phyloP scores from a whole-genome alignment of 139 green algal species.

The Chlorella sp. region DNA sequence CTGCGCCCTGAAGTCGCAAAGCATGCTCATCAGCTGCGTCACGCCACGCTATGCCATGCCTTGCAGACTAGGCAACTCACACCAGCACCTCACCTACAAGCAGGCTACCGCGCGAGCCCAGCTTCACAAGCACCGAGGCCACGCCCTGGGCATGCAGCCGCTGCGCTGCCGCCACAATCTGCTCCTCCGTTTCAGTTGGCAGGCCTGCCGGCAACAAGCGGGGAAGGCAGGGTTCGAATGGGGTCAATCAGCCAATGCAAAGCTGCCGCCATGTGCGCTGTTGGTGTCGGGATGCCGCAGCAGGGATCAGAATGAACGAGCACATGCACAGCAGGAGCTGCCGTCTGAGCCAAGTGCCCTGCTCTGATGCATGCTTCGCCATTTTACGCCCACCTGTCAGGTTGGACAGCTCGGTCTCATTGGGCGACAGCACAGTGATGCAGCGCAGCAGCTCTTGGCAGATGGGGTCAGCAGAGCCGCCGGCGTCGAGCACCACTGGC shows the following conservation, averaged over 20 bases:
- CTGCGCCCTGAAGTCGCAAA: no score
- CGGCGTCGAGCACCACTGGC: slow-evolving; percentile 16
- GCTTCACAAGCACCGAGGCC: slow-evolving; percentile 20
- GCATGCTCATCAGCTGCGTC: neutral
- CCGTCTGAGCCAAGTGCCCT: no score
- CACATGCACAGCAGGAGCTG: no score
- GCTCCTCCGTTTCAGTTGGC: slow-evolving; percentile 18
- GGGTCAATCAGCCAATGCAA: no score
- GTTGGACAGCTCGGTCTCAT: slow-evolving; percentile 22
- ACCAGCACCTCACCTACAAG: neutral
- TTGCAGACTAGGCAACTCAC: no score
- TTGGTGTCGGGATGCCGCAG: no score
- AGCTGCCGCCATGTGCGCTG: no score
- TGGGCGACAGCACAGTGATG: slow-evolving; percentile 11
- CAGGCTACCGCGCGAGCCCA: slow-evolving; percentile 24
- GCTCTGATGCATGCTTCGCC: no score
- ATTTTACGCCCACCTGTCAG: neutral
- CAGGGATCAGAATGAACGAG: no score
- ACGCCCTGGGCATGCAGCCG: slow-evolving; percentile 10
- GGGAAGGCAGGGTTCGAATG: no score
- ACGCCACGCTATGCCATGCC: no score
- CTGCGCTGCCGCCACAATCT: slow-evolving; percentile 19
- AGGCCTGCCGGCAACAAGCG: no score
- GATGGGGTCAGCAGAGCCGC: neutral
- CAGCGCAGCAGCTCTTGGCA: slow-evolving; percentile 15